Evolutionary conservation across 2,329 filamentous ascomycete species (phyloP), one percentile per base, ranked within the genome.

Genomic region (Ophiostoma ips): DNA sequence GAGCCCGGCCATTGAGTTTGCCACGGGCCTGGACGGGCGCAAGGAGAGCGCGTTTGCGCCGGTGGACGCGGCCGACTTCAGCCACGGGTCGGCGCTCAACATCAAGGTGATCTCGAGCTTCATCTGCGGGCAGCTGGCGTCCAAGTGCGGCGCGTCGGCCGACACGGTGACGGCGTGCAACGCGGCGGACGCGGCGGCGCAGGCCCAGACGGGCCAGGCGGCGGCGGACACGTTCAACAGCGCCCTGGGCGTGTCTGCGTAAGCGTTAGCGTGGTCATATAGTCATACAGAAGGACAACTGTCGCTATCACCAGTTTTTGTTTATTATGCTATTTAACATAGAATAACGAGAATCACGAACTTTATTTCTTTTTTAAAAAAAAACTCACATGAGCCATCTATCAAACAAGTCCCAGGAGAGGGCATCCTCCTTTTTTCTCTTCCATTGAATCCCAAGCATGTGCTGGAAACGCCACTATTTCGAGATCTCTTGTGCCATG

Each of bases 1-100:
- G 50, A 65, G 69, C 56, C 68, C 72, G 5, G 66, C 68, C 52
- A 71, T 77, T 58, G 58, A 64, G 50, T 77, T 76, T 61, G 70
- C 68, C 30, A 57, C 56, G 3, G 69, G 69, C 12, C 64, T 71
- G 40, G 70, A 76, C 57, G 71, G 71, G 41, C 69, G 69, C 57
- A 61, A 69, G 56, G 64, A 65, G 60, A 60, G 61, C 15, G 63
- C 65, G 34, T 71, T 71, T 58, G 62, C 64, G 48, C 62, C 66
- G 46, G 65, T 59, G 36, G 63, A 68, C 58, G 50, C 55, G 33
- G 61, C 58, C 46, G 64, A 69, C 58, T 77, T 76, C 64, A 67
- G 64, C 60, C 75, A 77, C 61, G 72, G 72, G 49, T 73, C 71
- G 3, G 73, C 72, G 3, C 59, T 59, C 18, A 59, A 60, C 55